Base-by-base conservation (phyloP, 148 eudicot species). In the Tetragonia tetragonoides region DNA sequence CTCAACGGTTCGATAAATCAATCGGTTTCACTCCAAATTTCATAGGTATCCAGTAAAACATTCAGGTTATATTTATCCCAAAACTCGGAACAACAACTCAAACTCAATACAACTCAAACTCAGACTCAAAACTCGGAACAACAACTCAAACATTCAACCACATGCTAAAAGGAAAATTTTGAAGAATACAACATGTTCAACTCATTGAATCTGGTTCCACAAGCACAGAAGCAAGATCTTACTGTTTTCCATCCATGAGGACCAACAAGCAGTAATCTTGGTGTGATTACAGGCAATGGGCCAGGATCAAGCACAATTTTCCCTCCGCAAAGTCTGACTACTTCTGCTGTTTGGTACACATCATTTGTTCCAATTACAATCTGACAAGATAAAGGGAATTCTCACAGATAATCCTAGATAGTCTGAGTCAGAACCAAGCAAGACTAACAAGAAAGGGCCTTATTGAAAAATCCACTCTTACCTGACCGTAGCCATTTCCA, bases 401-500 rank as follows among this genome's bases (percentile, higher is more conserved):
- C 16, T 12, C 71, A 63, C 63, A 40, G 40, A 18, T 54, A 59
- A 65, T 18, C 42, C 12, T 17, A 39, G 16, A 57, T 68, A 66
- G 70, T 72, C 23, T 64, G 14, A 71, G n/a, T n/a, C n/a, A n/a
- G n/a, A n/a, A 67, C 67, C 54, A 73, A 72, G 73, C 46, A 63
- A 72, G 28, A 44, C 77, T 37, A 17, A 37, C 1, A 15, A 44
- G 3, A 28, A 24, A 17, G 10, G 75, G 72, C 49, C 20, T 66
- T 39, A 77, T 46, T 20, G 74, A 59, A 37, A 24, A 49, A 53
- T 23, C 7, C 40, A 14, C 6, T 9, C 34, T 47, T 78, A 94
- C 97, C 93, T 94, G 97, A 8, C 83, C 92, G 81, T 94, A 94
- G 38, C 89, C 97, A 89, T 89, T 92, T 80, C 98, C 98, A 84